Base-by-base conservation (phyloP, 2,329 filamentous ascomycete genomes). In the Mariannaea sp. region DNA sequence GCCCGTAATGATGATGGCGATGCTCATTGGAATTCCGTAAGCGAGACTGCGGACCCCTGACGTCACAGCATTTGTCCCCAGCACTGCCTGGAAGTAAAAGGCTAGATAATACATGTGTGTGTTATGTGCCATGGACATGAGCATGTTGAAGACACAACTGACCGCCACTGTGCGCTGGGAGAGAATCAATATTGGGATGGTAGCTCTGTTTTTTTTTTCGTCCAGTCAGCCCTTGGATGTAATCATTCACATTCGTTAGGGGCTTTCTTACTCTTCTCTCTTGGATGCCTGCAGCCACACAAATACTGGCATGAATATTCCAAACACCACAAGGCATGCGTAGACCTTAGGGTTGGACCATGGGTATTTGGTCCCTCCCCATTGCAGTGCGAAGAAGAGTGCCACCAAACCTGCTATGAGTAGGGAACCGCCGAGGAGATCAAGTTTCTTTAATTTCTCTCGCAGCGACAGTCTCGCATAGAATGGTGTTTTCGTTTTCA, bases 81-180 rank as follows among this genome's bases (percentile, higher is more conserved):
- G 60, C 1, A 64, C 61, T 1, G 64, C 62, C 42, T 68, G 65
- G 22, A 68, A 68, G 22, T 66, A 67, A 12, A 64, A 56, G 0
- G 62, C 16, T 3, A 60, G 27, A 12, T 64, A 51, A 0, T 65
- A 65, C 4, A 46, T 39, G 12, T 66, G 65, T 3, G 53, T 52
- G 1, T 59, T 65, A 40, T 64, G 62, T 0, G 49, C 62, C 2
- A 60, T 60, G 16, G 65, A 60, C 5, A 63, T 27, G 2, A 67
- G 10, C 1, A 56, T 51, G 7, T 61, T 56, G 4, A 67, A 65
- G 0, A 50, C 19, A 5, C 62, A 64, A 1, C 54, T 46, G 0
- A 64, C 38, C 3, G 58, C 27, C 0, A 65, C 58, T 1, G 62
- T 53, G 2, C 57, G 35, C 3, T 59, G 58, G 1, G 53, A 57